A percentile compares a stretch with the other conserved stretches of the same genome.
Conservation (phyloP, 23 red algal genomes). For the Gracilaria vermiculophylla region DNA sequence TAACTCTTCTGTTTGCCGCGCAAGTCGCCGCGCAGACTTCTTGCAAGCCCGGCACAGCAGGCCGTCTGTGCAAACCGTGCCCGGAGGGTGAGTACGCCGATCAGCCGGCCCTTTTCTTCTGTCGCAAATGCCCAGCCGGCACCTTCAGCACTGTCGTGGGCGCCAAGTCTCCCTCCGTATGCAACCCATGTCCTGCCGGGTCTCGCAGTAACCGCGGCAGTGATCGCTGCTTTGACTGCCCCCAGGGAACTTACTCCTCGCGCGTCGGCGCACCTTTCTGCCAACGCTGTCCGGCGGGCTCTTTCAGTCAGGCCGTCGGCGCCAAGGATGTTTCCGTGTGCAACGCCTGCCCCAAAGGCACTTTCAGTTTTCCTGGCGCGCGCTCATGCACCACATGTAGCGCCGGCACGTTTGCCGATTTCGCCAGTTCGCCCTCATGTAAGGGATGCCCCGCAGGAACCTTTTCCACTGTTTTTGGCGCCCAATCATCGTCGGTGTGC, state of each 20-base stretch:
- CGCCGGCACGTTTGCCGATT: conserved; percentile 39
- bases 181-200: conserved; percentile 41
- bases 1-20: background rate
- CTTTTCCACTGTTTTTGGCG: background rate
- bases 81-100: conserved; percentile 15
- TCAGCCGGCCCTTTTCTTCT: background rate
- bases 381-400: conserved; percentile 20
- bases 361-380: conserved; percentile 17
- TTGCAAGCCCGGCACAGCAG: conserved; percentile 14
- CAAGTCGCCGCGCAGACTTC: background rate
- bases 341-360: conserved; percentile 35
- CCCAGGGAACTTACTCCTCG: conserved; percentile 31
- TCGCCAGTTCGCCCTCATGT: conserved; percentile 15
- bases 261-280: conserved; percentile 18
- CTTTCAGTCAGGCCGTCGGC: conserved; percentile 37
- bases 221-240: conserved; percentile 26
- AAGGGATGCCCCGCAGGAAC: conserved; percentile 44
- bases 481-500: conserved; percentile 16
- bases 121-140: conserved; percentile 20
- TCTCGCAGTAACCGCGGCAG: background rate
- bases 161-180: conserved; percentile 32
- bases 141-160: conserved; percentile 32
- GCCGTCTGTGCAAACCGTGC: conserved; percentile 16
- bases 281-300: conserved; percentile 25
- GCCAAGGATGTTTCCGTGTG: background rate